These are phyloP conservation scores for Calocybe cyanea DNA, from an alignment of 768 basidiomycete genomes.

Conservation along the genomic window DNA sequence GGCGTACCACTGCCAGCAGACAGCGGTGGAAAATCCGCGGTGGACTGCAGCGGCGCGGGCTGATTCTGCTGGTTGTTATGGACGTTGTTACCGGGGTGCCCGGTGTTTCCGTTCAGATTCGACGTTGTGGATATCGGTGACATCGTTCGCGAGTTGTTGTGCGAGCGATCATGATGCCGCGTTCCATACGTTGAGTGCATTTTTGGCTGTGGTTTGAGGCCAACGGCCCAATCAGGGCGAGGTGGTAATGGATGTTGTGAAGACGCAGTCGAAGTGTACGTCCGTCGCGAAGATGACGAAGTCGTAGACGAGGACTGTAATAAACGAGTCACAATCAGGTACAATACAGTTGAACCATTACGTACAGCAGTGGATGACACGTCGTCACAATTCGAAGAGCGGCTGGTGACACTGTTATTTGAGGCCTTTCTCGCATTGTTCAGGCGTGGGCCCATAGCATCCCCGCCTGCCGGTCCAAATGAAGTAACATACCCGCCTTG, in stretches of 20 bases:
- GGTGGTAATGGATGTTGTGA: conserved; percentile 76
- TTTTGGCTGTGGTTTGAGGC: conserved; percentile 72
- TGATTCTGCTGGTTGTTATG: conserved; percentile 28
- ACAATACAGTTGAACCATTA: conserved; percentile 15
- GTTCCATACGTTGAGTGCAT: conserved; percentile 40
- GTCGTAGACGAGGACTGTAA: conserved; percentile 67
- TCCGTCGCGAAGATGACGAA: conserved; percentile 76
- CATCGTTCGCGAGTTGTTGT: conserved; percentile 34
- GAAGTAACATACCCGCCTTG: conserved; percentile 38
- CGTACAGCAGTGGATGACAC: conserved; percentile 74
- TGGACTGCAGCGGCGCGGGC: conserved; percentile 37
- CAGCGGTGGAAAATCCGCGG: conserved; percentile 72
- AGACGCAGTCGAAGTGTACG: conserved; percentile 70
- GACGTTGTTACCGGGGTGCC: conserved; percentile 22
- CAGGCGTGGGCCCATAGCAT: conserved; percentile 64
- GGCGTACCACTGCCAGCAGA: conserved; percentile 34
- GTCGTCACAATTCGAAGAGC: conserved; percentile 62
- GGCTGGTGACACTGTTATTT: conserved; percentile 49
- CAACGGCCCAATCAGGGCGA: conserved; percentile 88
- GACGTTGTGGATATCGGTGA: conserved; percentile 39
- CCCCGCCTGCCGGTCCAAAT: conserved; percentile 30
- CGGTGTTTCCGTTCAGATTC: conserved; percentile 29
- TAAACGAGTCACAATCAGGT: conserved; percentile 8
- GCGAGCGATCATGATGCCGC: conserved; percentile 51
- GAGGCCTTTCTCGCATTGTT: conserved; percentile 51